Conservation (phyloP, 768 basidiomycete species). For the Pholiota microspora region DNA sequence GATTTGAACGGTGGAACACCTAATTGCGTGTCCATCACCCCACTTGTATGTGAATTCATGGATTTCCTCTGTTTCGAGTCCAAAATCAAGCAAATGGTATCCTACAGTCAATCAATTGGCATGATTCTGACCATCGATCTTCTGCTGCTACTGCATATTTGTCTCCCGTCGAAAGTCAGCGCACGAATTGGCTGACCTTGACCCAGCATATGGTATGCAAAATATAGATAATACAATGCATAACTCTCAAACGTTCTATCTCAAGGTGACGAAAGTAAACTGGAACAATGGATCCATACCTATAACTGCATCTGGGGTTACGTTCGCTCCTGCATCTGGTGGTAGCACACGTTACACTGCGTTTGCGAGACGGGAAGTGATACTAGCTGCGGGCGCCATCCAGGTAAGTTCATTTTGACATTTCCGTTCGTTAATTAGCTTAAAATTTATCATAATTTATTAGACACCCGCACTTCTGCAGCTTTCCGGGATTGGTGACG, state of each 20-base stretch:
- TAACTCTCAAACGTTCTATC: not conserved
- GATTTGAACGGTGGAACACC: constrained; percentile 57
- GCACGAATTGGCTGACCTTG: constrained; percentile 51
- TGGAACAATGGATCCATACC: constrained; percentile 35
- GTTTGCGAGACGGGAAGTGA: constrained; percentile 45
- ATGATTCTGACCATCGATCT: constrained; percentile 48
- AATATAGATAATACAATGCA: not conserved
- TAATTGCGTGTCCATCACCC: constrained; percentile 56
- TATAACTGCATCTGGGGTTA: constrained; percentile 42
- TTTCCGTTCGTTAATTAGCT: not conserved
- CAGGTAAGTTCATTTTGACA: constrained; percentile 21
- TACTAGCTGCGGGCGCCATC: constrained; percentile 54
- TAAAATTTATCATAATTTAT: not conserved
- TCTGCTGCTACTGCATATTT: constrained; percentile 55
- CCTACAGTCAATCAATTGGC: constrained; percentile 43
- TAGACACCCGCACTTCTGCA: constrained; percentile 48
- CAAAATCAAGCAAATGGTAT: not conserved
- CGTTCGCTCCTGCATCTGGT: constrained; percentile 40
- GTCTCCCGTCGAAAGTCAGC: constrained; percentile 45
- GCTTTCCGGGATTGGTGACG: constrained; percentile 57
- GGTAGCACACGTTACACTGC: constrained; percentile 38
- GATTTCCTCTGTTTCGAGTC: not conserved
- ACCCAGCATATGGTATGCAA: constrained; percentile 33
- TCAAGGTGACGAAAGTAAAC: constrained; percentile 43
- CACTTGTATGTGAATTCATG: constrained; percentile 33